Base-by-base conservation (phyloP, 1,284 basidiomycete genomes). In the Ustilago tritici region DNA sequence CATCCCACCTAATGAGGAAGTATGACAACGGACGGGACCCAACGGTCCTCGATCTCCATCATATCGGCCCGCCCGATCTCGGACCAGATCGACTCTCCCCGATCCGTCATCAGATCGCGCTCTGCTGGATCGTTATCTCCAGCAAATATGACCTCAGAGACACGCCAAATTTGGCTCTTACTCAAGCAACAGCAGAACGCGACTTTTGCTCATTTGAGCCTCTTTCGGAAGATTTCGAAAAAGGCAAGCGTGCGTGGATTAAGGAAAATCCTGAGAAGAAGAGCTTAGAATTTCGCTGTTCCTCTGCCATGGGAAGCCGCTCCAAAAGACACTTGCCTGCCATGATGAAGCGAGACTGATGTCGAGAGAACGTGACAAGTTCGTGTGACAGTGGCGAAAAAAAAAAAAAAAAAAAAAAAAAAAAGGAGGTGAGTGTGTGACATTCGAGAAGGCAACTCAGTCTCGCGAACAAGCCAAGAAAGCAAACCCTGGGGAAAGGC, bases 101-200 rank as follows among this genome's bases (percentile, higher is more conserved):
- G 23, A 23, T 23, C 23, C 23, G 23, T 23, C 23, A 23, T 23
- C 23, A 23, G 23, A 23, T 23, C 23, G 23, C 2, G 23, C 23
- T 23, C 23, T 23, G 23, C 23, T 23, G 23, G 23, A 23, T 23
- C 23, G 23, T 23, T 23, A 23, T 23, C 23, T 23, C 23, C 23
- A 28, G 47, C 10, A 17, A 56, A 28, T 17, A 57, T 57, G 43
- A 57, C 56, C 56, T 57, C 56, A 57, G 41, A 46, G 31, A 19
- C 38, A 4, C 46, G 31, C 43, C 46, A 59, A 40, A 35, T 59
- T 19, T 23, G 15, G 11, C 14, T 35, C 55, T 56, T 41, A 56
- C 53, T 55, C 53, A 36, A 55, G 53, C 53, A 55, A 28, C 50
- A 34, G 11, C 50, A 32, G 31, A 32, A 53, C 40, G 40, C 40